These are phyloP conservation scores for Aspergillus sp. DNA, from an alignment of 2,329 filamentous ascomycete genomes.

Conservation along the genomic window DNA sequence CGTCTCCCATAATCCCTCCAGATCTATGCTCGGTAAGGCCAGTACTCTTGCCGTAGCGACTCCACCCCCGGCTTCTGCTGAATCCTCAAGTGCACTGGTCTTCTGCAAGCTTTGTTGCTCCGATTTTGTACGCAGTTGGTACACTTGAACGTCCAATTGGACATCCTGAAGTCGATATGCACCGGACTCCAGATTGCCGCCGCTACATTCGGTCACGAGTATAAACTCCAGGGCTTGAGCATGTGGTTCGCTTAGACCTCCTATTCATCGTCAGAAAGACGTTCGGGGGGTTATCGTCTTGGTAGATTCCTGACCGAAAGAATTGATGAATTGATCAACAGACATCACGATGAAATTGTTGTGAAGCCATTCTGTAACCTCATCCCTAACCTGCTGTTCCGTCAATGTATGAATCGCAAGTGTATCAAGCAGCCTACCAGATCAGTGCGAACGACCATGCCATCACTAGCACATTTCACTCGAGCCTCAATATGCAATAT, in stretches of 20 bases:
- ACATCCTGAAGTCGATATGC: slow-evolving; percentile 35
- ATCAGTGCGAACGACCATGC: slow-evolving; percentile 34
- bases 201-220: slow-evolving; percentile 44
- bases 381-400: slow-evolving; percentile 34
- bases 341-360: slow-evolving; percentile 37
- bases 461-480: slow-evolving; percentile 30
- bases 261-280: slow-evolving; percentile 20
- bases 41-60: slow-evolving; percentile 37
- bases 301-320: slow-evolving; percentile 28
- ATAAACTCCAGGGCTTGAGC: slow-evolving; percentile 36
- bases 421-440: slow-evolving; percentile 23
- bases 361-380: slow-evolving; percentile 41
- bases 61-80: slow-evolving; percentile 24
- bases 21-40: slow-evolving; percentile 39
- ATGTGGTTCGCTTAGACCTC: slow-evolving; percentile 27
- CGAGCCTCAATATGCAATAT: slow-evolving; percentile 44
- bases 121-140: slow-evolving; percentile 34
- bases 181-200: slow-evolving; percentile 26
- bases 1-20: slow-evolving; percentile 50
- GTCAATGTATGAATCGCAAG: background rate
- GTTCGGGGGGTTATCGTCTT: background rate
- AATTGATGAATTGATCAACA: slow-evolving; percentile 36
- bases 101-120: slow-evolving; percentile 28
- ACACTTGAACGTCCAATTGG: slow-evolving; percentile 47
- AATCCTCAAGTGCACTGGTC: slow-evolving; percentile 20